Percentiles rank a stretch among this genome's conserved stretches.
Evolutionary conservation across 2,329 filamentous ascomycete genomes (phyloP).

Genomic region (Sclerotinia borealis): DNA sequence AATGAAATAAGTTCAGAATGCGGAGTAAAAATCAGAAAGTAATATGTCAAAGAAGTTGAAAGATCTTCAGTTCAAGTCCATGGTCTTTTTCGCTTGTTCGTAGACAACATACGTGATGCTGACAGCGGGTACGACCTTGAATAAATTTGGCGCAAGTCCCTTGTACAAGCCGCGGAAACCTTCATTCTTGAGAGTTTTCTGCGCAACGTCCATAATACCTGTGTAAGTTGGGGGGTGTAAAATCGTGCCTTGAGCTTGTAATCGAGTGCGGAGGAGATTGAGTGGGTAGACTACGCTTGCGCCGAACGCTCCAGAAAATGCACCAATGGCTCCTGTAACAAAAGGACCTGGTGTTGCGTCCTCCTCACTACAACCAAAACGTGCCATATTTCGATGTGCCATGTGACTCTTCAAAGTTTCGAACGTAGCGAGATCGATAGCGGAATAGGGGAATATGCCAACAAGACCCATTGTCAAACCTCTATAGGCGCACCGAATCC

Average conservation of each 20-base stretch:
- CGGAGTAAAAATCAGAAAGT: background rate
- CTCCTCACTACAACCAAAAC: slow-evolving; percentile 69
- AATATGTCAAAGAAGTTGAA: background rate
- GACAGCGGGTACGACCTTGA: slow-evolving; percentile 93
- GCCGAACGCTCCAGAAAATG: slow-evolving; percentile 83
- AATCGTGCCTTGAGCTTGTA: slow-evolving; percentile 92
- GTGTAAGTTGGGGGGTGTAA: slow-evolving; percentile 87
- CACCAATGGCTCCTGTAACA: slow-evolving; percentile 81
- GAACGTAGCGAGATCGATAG: slow-evolving; percentile 93
- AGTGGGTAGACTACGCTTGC: slow-evolving; percentile 93
- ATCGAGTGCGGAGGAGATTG: slow-evolving; percentile 82
- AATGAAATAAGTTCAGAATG: background rate
- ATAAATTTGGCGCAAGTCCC: slow-evolving; percentile 85
- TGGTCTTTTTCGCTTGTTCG: slow-evolving; percentile 75
- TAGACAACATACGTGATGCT: slow-evolving; percentile 95
- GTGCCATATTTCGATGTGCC: slow-evolving; percentile 62
- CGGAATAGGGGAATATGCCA: slow-evolving; percentile 97
- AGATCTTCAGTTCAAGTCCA: slow-evolving; percentile 35
- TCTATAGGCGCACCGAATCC: slow-evolving; percentile 74
- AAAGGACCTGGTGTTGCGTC: slow-evolving; percentile 77
- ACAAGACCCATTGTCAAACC: slow-evolving; percentile 89
- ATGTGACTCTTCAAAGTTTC: slow-evolving; percentile 81
- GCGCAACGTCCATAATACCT: slow-evolving; percentile 82
- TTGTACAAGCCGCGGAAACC: slow-evolving; percentile 86
- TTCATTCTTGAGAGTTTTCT: slow-evolving; percentile 76